Percentiles rank a stretch among this genome's conserved stretches.
Evolutionary conservation across 169 alveolate species (phyloP).

Genomic region (Cryptosporidium sp.): DNA sequence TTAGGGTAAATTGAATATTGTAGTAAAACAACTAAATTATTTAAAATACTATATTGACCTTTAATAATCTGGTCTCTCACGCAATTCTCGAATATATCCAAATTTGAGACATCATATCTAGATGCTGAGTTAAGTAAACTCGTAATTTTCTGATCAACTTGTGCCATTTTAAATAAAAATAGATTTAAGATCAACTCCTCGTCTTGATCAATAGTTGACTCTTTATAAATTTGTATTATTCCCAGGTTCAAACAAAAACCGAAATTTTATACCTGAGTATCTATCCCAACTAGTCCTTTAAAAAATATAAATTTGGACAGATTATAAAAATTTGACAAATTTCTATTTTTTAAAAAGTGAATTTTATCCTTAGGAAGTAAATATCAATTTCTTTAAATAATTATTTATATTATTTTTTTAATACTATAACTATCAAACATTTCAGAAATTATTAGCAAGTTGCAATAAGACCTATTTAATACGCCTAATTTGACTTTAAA

Average conservation of each 20-base stretch:
- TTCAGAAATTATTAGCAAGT: neutral
- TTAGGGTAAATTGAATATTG: constrained; percentile 54
- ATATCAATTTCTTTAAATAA: neutral
- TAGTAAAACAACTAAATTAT: constrained; percentile 36
- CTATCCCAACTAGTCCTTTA: neutral
- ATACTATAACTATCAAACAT: neutral
- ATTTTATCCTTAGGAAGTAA: neutral
- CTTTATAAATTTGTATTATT: neutral
- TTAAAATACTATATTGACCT: constrained; percentile 59
- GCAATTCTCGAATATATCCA: constrained; percentile 40
- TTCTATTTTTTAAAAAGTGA: neutral
- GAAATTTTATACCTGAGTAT: neutral
- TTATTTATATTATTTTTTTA: neutral
- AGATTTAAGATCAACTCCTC: neutral
- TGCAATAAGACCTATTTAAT: constrained; percentile 11
- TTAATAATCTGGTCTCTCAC: constrained; percentile 50
- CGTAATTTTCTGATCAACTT: constrained; percentile 18
- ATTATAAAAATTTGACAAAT: neutral
- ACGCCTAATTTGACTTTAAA: neutral
- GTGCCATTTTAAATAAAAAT: constrained; percentile 27
- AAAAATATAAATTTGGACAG: neutral
- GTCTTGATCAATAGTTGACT: constrained; percentile 5
- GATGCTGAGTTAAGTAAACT: constrained; percentile 42
- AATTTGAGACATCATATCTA: constrained; percentile 45
- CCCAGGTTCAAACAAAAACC: neutral